Evolutionary conservation across 257 asterid genomes (phyloP), one percentile per base, ranked within the genome.

Genomic region (Salvia rosmarinus): DNA sequence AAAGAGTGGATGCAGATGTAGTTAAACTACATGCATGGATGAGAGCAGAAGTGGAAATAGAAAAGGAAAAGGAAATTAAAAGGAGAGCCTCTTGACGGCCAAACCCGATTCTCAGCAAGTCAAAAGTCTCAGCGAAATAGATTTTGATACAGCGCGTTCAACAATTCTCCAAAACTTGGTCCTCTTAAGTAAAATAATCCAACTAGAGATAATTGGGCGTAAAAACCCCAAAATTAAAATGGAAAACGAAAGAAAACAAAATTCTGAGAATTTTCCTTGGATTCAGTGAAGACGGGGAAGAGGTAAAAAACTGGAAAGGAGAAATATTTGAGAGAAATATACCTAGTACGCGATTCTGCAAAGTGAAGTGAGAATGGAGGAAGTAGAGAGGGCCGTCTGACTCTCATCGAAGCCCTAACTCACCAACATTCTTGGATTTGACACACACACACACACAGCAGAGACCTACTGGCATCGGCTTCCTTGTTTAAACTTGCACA

Each of bases 341-440:
- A 66, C 40, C 40, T 17, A 9, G 32, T 28, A 2, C n/a, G 61
- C 52, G 73, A 62, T 35, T 67, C 66, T 35, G 42, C 70, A 72
- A 60, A 76, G 43, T 58, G 71, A 67, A 50, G 50, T 35, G 64
- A 40, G 42, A 67, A 20, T 23, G 61, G 51, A n/a, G 21, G 54
- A 7, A 62, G 71, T 17, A 19, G 30, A 9, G 72, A 1, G 30
- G 30, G 30, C 30, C 30, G 30, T 25, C 30, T 25, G 30, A 43
- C 13, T 46, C 66, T 56, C 73, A 63, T 12, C 37, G 55, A 70
- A 81, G 76, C 85, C 85, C 85, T 81, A 81, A 77, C 57, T 23
- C 51, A n/a, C 13, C 19, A 32, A 20, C 67, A 69, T 52, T 44
- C 59, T 17, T 50, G n/a, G 70, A 68, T 55, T 60, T 49, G 7